These are phyloP conservation scores for Rhizophagus sp. DNA, from an alignment of 192 early-diverging fungal genomes.

Conservation along the genomic window DNA sequence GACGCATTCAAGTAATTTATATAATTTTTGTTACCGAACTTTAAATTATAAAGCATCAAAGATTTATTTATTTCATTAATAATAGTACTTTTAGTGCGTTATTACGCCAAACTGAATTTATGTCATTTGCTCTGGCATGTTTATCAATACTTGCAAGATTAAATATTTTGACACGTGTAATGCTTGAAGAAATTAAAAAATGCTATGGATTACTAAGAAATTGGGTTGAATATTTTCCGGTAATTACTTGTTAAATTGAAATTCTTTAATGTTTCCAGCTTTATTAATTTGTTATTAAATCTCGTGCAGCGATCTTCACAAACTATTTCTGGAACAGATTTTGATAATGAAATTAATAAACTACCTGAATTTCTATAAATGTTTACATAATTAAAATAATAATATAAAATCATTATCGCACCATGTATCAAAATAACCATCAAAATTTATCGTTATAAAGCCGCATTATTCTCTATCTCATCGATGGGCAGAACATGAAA, in stretches of 20 bases:
- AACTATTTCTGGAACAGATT: background rate
- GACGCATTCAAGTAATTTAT: background rate
- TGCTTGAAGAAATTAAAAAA: conserved; percentile 26
- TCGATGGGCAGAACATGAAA: no score
- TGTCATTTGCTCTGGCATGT: conserved; percentile 40
- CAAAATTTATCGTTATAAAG: no score
- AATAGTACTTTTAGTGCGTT: conserved; percentile 40
- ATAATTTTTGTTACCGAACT: no score
- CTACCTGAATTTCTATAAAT: no score
- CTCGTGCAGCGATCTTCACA: background rate
- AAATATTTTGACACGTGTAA: conserved; percentile 27
- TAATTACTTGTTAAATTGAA: background rate
- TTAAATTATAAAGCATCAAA: no score
- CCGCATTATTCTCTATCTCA: no score
- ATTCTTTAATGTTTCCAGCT: background rate
- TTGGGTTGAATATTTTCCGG: conserved; percentile 29
- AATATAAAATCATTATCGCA: no score
- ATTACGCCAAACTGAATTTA: conserved; percentile 45
- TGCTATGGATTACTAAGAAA: conserved; percentile 29
- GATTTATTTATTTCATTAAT: background rate
- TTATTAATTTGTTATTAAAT: background rate
- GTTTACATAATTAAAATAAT: no score
- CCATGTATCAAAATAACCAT: no score
- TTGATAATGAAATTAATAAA: no score
- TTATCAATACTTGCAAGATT: conserved; percentile 25